phyloP scores from a whole-genome alignment of 2,329 filamentous ascomycete species.

The Periconia sp. region DNA sequence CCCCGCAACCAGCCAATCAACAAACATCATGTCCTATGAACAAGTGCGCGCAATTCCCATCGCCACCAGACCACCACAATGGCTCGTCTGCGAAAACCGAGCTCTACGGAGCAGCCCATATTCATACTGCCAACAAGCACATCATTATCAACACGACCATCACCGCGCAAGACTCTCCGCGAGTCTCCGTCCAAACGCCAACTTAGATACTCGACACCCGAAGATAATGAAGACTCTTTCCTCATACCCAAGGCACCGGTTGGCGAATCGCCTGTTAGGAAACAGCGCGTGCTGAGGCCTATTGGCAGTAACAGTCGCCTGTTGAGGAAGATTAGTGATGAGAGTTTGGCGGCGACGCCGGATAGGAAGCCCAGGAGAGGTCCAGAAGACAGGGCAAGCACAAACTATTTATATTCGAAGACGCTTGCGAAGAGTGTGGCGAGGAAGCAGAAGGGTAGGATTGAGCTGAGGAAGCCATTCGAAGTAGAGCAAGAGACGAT shows the following conservation, averaged over 20 bases:
- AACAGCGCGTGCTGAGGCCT: constrained; percentile 40
- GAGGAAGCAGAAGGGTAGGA: constrained; percentile 23
- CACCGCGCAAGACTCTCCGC: constrained; percentile 33
- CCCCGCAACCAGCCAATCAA: constrained; percentile 15
- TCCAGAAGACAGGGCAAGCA: constrained; percentile 17
- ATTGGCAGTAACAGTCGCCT: constrained; percentile 39
- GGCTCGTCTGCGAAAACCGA: constrained; percentile 44
- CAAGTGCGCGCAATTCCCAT: constrained; percentile 7
- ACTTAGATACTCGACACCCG: constrained; percentile 24
- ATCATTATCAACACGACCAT: constrained; percentile 26
- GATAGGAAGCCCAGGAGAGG: constrained; percentile 27
- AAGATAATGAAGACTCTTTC: constrained; percentile 30
- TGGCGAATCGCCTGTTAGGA: constrained; percentile 27
- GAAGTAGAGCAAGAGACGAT: constrained; percentile 18
- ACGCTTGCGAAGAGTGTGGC: constrained; percentile 34
- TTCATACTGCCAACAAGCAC: constrained; percentile 22
- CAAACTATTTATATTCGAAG: constrained; percentile 31
- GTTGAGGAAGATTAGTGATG: constrained; percentile 32
- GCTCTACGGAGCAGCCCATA: constrained; percentile 27
- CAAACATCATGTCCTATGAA: constrained; percentile 14
- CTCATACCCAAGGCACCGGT: constrained; percentile 25
- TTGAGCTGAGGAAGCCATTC: constrained; percentile 19
- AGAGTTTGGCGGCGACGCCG: constrained; percentile 35
- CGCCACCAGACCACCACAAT: constrained; percentile 20
- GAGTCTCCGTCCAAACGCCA: constrained; percentile 31